These are phyloP conservation scores for Paecilomyces niveus DNA, from an alignment of 2,329 filamentous ascomycete species.

Conservation along the genomic window DNA sequence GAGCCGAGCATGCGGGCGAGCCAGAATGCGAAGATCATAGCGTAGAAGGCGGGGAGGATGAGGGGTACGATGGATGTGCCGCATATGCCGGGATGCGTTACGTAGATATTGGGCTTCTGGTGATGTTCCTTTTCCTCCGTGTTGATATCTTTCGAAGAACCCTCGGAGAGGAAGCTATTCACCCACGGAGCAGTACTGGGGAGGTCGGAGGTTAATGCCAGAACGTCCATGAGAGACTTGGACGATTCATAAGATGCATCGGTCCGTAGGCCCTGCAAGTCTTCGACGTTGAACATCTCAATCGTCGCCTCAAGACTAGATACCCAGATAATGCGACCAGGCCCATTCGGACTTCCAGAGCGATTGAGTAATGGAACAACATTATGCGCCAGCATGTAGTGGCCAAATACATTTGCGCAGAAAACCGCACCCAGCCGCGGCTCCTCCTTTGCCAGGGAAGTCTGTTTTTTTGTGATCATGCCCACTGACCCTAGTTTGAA, in stretches of 20 bases:
- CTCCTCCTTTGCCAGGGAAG: conserved; percentile 34
- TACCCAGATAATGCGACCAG: conserved; percentile 75
- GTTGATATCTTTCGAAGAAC: conserved; percentile 1
- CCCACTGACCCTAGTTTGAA: conserved; percentile 64
- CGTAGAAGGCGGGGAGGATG: conserved; percentile 59
- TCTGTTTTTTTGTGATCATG: conserved; percentile 48
- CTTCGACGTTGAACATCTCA: conserved; percentile 54
- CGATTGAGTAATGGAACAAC: conserved; percentile 66
- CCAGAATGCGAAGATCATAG: conserved; percentile 62
- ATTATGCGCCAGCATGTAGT: conserved; percentile 81
- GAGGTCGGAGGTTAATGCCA: conserved; percentile 66
- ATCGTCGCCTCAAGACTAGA: conserved; percentile 67
- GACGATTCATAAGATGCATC: conserved; percentile 70
- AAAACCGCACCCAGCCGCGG: conserved; percentile 74
- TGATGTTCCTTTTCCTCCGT: conserved; percentile 10
- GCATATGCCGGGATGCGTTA: conserved; percentile 81
- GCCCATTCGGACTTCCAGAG: conserved; percentile 28
- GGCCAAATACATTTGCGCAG: conserved; percentile 87
- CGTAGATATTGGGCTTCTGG: conserved; percentile 59
- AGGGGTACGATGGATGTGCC: conserved; percentile 75
- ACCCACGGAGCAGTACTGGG: conserved; percentile 56
- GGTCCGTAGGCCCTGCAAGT: conserved; percentile 67
- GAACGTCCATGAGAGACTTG: conserved; percentile 79
- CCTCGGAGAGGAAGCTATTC: conserved; percentile 46
- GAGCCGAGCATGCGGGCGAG: conserved; percentile 72